Conservation (phyloP, 192 early-diverging fungal genomes). For the Gaertneriomyces sp. region DNA sequence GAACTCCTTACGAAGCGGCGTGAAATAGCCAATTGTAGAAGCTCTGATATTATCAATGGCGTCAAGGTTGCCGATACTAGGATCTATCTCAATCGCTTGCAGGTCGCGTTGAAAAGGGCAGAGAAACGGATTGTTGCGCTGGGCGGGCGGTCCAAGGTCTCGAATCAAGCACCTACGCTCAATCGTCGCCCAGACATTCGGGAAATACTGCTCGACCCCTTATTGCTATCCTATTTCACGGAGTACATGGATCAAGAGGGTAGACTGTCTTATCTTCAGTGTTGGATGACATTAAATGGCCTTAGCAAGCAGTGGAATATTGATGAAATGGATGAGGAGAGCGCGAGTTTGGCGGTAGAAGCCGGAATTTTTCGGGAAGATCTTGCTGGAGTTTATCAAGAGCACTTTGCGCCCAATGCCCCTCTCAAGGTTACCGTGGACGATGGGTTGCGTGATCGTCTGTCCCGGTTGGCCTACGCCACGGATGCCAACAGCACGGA, state of each 20-base stretch:
- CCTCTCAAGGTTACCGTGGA: constrained; percentile 24
- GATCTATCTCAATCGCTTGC: constrained; percentile 71
- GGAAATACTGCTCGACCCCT: constrained; percentile 63
- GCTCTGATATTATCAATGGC: constrained; percentile 77
- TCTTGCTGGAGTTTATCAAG: constrained; percentile 44
- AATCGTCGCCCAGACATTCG: constrained; percentile 24
- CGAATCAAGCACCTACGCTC: not conserved
- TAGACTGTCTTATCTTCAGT: constrained; percentile 60
- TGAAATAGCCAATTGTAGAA: constrained; percentile 55
- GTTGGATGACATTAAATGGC: constrained; percentile 65
- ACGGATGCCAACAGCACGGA: not conserved
- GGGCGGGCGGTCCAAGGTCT: constrained; percentile 47
- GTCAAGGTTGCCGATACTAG: constrained; percentile 68
- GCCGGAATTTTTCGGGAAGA: constrained; percentile 26
- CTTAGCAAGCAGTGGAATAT: constrained; percentile 2
- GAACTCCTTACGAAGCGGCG: constrained; percentile 69
- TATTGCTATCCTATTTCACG: constrained; percentile 69
- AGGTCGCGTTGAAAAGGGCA: constrained; percentile 66
- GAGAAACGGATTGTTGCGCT: constrained; percentile 67
- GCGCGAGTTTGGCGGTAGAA: constrained; percentile 3
- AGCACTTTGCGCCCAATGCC: constrained; percentile 39
- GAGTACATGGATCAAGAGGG: constrained; percentile 76
- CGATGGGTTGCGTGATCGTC: not conserved
- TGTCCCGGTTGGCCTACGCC: not conserved
- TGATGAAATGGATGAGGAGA: constrained; percentile 12